Evolutionary conservation across 208 protist species (phyloP), one percentile per base, ranked within the genome.

Genomic region (Crithidia sp.): DNA sequence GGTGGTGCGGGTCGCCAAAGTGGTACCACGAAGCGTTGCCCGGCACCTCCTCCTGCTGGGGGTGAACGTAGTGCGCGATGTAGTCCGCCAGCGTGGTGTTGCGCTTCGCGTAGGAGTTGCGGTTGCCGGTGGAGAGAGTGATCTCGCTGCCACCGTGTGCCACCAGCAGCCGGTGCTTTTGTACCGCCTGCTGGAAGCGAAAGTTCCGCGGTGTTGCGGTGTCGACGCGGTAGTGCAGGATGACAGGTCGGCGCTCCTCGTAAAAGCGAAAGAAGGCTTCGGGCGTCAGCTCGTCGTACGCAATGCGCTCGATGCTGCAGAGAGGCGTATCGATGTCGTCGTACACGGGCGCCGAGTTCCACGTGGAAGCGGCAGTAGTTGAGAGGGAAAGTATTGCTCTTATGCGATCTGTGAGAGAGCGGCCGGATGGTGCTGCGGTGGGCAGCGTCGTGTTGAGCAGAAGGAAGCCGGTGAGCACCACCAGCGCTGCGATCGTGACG

Each of bases 1-100:
- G 36, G 67, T 80, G 77, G 67, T 83, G 67, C 7, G 77, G 60
- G 53, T 85, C 78, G 53, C 83, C 81, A 49, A 87, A 88, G 76
- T 82, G 59, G 50, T 83, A 87, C 71, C 76, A 87, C 14, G 58
- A 84, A 7, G 39, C 68, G 67, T 54, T 77, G 47, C 74, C 74
- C 7, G 16, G 52, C 40, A 61, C 63, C 16, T 45, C 45, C 40
- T 76, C 61, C 3, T 41, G 66, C 57, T 78, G 76, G 16, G 74
- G 58, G 7, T 37, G 39, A 54, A 82, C 62, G n/a, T 72, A 57
- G n/a, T 55, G 58, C 2, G 13, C 12, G 8, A 79, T 64, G 59
- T 85, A 83, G 39, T 79, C 44, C 2, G 41, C 37, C 17, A 86
- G 8, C 1, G 74, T 65, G 6, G 53, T 54, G 16, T 61, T 53